phyloP scores from a whole-genome alignment of 1,284 basidiomycete genomes.

The Baeospora myosura region DNA sequence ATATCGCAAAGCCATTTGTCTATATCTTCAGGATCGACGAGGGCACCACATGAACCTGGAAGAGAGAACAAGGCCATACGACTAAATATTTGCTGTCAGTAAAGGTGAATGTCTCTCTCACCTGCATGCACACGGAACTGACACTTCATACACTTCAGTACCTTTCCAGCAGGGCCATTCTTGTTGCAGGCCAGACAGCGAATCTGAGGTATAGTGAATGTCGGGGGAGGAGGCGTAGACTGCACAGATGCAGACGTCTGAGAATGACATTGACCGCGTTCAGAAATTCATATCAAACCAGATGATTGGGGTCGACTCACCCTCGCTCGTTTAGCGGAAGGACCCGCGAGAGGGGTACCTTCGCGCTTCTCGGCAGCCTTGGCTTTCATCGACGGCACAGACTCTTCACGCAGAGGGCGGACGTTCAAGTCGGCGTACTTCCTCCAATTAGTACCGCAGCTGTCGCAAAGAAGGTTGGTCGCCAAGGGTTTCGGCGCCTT shows the following conservation, averaged over 20 bases:
- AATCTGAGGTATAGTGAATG: slow-evolving; percentile 47
- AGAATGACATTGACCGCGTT: neutral
- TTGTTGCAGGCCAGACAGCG: slow-evolving; percentile 73
- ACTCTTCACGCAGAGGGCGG: slow-evolving; percentile 62
- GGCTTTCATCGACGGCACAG: slow-evolving; percentile 36
- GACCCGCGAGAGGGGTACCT: slow-evolving; percentile 63
- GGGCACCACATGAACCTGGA: slow-evolving; percentile 61
- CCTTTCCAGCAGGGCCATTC: slow-evolving; percentile 65
- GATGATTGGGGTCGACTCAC: slow-evolving; percentile 31
- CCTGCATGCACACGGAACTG: slow-evolving; percentile 72
- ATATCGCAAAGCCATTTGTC: slow-evolving; percentile 81
- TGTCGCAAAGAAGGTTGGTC: slow-evolving; percentile 69
- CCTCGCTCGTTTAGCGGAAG: slow-evolving; percentile 59
- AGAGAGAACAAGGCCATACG: slow-evolving; percentile 8
- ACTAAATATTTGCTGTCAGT: slow-evolving; percentile 1
- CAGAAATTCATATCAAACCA: slow-evolving; percentile 1
- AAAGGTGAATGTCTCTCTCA: slow-evolving; percentile 20
- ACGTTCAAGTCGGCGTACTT: slow-evolving; percentile 85
- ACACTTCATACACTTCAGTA: slow-evolving; percentile 76
- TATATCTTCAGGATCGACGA: slow-evolving; percentile 49
- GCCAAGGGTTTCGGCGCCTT: slow-evolving; percentile 74
- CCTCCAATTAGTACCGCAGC: slow-evolving; percentile 76
- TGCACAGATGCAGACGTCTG: slow-evolving; percentile 53
- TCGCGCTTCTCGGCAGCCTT: slow-evolving; percentile 63
- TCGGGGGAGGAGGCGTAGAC: slow-evolving; percentile 48